Conservation (phyloP, 306 rosid genomes). For the Alnus glutinosa region DNA sequence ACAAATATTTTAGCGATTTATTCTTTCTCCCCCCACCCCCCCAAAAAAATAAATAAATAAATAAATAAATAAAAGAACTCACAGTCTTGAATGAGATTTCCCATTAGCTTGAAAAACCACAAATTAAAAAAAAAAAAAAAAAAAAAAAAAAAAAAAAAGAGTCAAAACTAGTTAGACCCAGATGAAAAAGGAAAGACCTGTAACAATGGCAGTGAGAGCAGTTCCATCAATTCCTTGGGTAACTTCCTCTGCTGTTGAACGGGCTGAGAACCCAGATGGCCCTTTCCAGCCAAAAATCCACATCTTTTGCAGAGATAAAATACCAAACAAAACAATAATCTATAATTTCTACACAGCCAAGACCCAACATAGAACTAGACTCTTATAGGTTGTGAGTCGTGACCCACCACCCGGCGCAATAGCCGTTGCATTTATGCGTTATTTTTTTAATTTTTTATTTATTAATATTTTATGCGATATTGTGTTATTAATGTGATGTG, state of each 20-base stretch:
- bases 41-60: background rate
- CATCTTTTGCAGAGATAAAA: conserved; percentile 20
- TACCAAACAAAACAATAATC: background rate
- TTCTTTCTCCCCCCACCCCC: background rate
- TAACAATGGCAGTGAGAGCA: conserved; percentile 53
- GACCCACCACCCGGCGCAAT: too few species aligned
- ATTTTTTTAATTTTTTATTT: too few species aligned
- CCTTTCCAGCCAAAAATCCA: conserved; percentile 60
- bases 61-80: too few species aligned
- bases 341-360: background rate
- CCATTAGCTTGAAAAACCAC: background rate
- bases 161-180: background rate
- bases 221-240: conserved; percentile 53
- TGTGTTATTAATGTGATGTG: too few species aligned
- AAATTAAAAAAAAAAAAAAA: background rate
- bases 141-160: background rate
- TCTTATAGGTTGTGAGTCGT: too few species aligned
- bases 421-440: too few species aligned
- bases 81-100: background rate
- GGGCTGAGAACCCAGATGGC: conserved; percentile 56
- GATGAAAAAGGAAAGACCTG: conserved; percentile 35
- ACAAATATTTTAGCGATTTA: background rate
- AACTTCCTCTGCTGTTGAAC: conserved; percentile 55
- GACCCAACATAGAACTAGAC: too few species aligned
- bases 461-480: too few species aligned